phyloP scores from a whole-genome alignment of 1,139 yeast species.

The Yamadazyma diddensiae region DNA sequence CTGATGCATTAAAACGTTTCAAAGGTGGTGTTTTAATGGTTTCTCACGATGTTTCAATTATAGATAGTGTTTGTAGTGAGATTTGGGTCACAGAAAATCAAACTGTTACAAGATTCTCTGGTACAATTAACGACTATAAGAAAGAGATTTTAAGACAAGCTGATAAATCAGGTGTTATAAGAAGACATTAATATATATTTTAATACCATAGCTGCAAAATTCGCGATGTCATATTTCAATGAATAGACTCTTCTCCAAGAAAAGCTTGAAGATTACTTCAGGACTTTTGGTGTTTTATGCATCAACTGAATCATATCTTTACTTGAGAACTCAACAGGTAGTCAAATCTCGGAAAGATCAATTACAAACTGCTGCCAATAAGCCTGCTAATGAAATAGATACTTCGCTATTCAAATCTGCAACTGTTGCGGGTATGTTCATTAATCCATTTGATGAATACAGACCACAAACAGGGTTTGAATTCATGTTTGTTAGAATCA shows the following conservation, averaged over 20 bases:
- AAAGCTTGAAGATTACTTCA: conserved; percentile 38
- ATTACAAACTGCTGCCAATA: conserved; percentile 19
- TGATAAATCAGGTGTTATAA: conserved; percentile 83
- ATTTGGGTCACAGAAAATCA: conserved; percentile 94
- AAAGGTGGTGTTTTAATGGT: conserved; percentile 97
- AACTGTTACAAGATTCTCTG: conserved; percentile 74
- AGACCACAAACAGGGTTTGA: conserved; percentile 88
- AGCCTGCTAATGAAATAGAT: conserved; percentile 17
- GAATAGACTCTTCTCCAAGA: neutral
- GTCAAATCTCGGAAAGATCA: conserved; percentile 50
- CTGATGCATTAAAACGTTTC: conserved; percentile 82
- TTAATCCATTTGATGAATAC: conserved; percentile 90
- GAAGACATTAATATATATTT: conserved; percentile 56
- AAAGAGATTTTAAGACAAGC: conserved; percentile 80
- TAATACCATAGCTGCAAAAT: neutral
- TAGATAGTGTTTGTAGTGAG: conserved; percentile 83
- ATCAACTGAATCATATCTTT: conserved; percentile 64
- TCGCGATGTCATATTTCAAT: conserved; percentile 1
- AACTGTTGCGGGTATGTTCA: conserved; percentile 73
- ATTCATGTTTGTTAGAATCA: conserved; percentile 66
- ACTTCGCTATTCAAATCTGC: conserved; percentile 43
- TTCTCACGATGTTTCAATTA: conserved; percentile 92
- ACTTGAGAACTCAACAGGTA: conserved; percentile 51
- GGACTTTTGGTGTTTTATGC: conserved; percentile 64
- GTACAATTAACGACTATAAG: conserved; percentile 84